A percentile compares a stretch with the other conserved stretches of the same genome.
These are phyloP conservation scores for Graphiopsis chlorocephala DNA, from an alignment of 2,329 filamentous ascomycete species.

Conservation along the genomic window DNA sequence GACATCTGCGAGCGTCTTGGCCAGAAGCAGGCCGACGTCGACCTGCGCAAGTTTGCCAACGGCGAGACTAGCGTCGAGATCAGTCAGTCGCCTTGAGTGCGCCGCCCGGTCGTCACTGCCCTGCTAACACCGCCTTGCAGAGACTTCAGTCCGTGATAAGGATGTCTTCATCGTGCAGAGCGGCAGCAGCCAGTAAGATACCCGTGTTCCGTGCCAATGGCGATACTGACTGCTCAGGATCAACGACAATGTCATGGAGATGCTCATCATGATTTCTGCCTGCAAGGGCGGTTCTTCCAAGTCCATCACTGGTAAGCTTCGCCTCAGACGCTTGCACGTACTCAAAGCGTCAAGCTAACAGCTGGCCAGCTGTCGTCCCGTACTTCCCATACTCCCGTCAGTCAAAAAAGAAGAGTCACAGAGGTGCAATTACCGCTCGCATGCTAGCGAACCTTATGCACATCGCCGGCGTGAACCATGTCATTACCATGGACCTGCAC, in stretches of 20 bases:
- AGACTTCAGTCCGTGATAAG: slow-evolving; percentile 81
- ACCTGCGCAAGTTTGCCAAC: slow-evolving; percentile 66
- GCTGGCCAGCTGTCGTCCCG: slow-evolving; percentile 68
- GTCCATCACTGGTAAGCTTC: slow-evolving; percentile 80
- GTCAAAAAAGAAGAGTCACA: slow-evolving; percentile 97
- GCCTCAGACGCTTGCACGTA: slow-evolving; percentile 16
- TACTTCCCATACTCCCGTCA: slow-evolving; percentile 99
- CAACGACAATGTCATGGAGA: slow-evolving; percentile 98
- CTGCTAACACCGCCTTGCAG: slow-evolving; percentile 33
- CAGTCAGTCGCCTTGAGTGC: slow-evolving; percentile 39
- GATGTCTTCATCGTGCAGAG: slow-evolving; percentile 99
- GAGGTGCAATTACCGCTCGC: slow-evolving; percentile 91
- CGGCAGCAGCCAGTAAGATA: slow-evolving; percentile 69
- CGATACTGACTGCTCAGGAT: slow-evolving; percentile 52
- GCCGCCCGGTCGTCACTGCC: slow-evolving; percentile 4
- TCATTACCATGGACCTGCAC: slow-evolving; percentile 95
- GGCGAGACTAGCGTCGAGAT: slow-evolving; percentile 69
- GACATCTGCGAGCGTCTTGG: slow-evolving; percentile 66
- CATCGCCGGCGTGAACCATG: slow-evolving; percentile 92
- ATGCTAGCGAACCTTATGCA: slow-evolving; percentile 95
- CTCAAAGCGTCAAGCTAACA: slow-evolving; percentile 6
- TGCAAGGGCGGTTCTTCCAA: slow-evolving; percentile 97
- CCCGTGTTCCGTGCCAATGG: slow-evolving; percentile 14
- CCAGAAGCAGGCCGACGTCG: slow-evolving; percentile 57
- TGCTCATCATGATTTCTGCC: slow-evolving; percentile 97